Evolutionary conservation across 495 filamentous ascomycete genomes (phyloP).

Genomic region (Xylaria curta): DNA sequence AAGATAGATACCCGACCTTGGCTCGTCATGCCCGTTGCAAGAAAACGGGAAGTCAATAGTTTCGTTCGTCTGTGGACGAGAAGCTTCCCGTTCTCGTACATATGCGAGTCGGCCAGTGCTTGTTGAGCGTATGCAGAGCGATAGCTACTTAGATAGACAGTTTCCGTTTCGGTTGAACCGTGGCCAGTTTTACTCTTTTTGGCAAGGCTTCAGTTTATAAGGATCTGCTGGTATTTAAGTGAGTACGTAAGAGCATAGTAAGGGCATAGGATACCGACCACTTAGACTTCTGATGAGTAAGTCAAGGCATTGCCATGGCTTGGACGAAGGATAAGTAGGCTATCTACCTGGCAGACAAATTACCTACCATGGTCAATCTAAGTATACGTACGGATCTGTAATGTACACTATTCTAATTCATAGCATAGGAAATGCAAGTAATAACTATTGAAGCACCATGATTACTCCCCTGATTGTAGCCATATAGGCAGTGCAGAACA

Average conservation of each 20-base stretch:
- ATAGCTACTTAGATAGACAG: too few species aligned
- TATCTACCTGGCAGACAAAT: neutral
- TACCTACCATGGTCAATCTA: neutral
- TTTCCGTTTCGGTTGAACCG: neutral
- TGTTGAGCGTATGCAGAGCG: neutral
- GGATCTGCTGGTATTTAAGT: neutral
- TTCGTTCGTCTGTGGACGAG: neutral
- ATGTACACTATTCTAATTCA: neutral
- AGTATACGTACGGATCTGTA: neutral
- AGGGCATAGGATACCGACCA: neutral
- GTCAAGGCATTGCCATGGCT: neutral
- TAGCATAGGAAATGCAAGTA: neutral
- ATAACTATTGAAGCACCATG: neutral
- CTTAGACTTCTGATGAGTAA: conserved; percentile 9
- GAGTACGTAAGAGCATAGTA: neutral
- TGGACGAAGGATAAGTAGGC: neutral
- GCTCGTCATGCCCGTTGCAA: neutral
- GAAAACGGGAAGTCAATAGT: neutral
- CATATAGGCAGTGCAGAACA: neutral
- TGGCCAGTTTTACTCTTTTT: neutral
- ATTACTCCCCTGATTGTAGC: neutral
- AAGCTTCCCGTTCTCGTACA: neutral
- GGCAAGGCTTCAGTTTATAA: neutral
- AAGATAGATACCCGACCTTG: neutral
- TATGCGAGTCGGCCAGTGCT: neutral